Conservation (phyloP, 2,329 filamentous ascomycete genomes). For the Elsinoe perseae region DNA sequence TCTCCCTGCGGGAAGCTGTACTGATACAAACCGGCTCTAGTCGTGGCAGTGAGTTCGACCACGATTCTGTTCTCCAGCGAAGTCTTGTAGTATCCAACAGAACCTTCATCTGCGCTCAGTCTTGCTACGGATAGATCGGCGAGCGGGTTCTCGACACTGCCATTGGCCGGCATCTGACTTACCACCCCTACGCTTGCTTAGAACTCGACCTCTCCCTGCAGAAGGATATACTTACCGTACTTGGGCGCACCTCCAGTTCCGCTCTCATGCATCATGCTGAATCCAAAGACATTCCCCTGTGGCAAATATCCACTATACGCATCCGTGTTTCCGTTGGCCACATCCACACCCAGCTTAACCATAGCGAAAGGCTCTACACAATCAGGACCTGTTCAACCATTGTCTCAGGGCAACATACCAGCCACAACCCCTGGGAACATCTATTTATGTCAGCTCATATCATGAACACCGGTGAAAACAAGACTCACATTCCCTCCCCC, state of each 20-base stretch:
- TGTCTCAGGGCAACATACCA: slow-evolving; percentile 34
- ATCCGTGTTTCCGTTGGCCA: slow-evolving; percentile 29
- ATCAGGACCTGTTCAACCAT: slow-evolving; percentile 35
- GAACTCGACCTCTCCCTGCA: background rate
- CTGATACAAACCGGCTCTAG: slow-evolving; percentile 52
- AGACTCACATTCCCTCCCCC: slow-evolving; percentile 28
- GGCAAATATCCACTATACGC: slow-evolving; percentile 37
- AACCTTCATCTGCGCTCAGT: slow-evolving; percentile 36
- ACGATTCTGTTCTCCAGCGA: slow-evolving; percentile 48
- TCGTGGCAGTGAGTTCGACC: slow-evolving; percentile 51
- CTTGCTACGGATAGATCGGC: slow-evolving; percentile 32
- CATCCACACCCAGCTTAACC: slow-evolving; percentile 39
- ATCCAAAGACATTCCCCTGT: slow-evolving; percentile 25
- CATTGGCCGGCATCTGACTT: slow-evolving; percentile 29
- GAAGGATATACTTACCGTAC: slow-evolving; percentile 48
- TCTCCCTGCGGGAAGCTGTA: slow-evolving; percentile 49
- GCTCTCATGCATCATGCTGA: slow-evolving; percentile 53
- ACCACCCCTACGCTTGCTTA: background rate
- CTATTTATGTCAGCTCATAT: background rate
- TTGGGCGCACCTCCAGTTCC: slow-evolving; percentile 63
- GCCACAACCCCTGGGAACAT: slow-evolving; percentile 23
- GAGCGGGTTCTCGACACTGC: slow-evolving; percentile 50
- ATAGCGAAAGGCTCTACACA: slow-evolving; percentile 34
- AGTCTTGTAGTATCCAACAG: slow-evolving; percentile 56
- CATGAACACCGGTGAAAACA: too few relatives aligned